Base-by-base conservation (phyloP, 345 rosid species). In the Zanthoxylum bungeanum region DNA sequence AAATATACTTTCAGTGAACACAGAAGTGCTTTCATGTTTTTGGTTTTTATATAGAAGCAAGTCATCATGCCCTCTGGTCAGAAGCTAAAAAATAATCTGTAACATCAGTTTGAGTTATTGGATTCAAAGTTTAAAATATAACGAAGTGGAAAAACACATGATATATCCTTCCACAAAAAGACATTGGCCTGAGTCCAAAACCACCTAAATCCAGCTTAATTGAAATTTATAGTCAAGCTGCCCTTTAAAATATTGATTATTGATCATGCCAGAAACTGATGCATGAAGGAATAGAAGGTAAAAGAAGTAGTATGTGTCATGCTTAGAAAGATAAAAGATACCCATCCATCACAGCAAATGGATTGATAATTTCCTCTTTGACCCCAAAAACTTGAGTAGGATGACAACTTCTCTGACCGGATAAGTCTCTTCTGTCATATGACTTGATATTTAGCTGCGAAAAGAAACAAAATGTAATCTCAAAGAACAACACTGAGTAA, bases 361-460 rank as follows among this genome's bases (percentile, higher is more conserved):
- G 36, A 72, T 76, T 72, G 12, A 49, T 77, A 62, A 53, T 62
- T 75, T 81, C 87, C 67, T 72, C 64, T 59, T 79, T 64, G n/a
- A 39, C 46, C 64, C 81, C 85, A 64, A 88, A 80, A 79, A 85
- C 89, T 77, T 90, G 79, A 65, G 85, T 55, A 31, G 93, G 98
- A 68, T 79, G 84, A 70, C 93, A 86, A 34, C 76, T 77, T 70
- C 80, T 87, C 77, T 92, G 98, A 62, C 96, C 96, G 62, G 94
- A 92, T 40, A 92, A 64, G 73, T 88, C 87, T 79, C 65, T 82
- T 82, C 83, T 83, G 73, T 87, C 85, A 77, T 83, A 77, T 55
- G 65, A 74, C 83, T 78, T 73, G 57, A 90, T 72, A 86, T 92
- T 80, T 66, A 92, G 73, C 98, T 92, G 89, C 79, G 73, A 69